Base-by-base conservation (phyloP, 805 yeast species). In the Kodamaea laetipori region DNA sequence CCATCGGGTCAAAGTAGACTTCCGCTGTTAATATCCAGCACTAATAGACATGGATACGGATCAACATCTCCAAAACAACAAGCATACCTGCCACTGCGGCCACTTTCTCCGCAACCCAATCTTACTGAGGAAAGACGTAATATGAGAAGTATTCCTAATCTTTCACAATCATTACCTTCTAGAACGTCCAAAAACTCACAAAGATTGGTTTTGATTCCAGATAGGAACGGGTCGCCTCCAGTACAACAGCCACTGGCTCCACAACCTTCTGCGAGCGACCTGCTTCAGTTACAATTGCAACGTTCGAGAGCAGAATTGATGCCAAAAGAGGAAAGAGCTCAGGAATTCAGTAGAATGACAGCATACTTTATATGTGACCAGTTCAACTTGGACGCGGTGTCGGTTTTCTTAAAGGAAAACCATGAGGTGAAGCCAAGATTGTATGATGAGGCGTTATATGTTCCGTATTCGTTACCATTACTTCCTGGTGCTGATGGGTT, bases 381-480 rank as follows among this genome's bases (percentile, higher is more conserved):
- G 24, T 83, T 89, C 56, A 76, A 86, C 54, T 64, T 94, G 41
- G 71, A 73, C 24, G 68, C 77, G 5, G 79, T 89, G 2, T 74
- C 84, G 1, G 72, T 74, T 35, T 92, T 88, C 53, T 66, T 94
- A 21, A 69, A 76, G 30, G 69, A 76, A 6, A 73, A 82, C 34
- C 99, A 92, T 63, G 83, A 84, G 54, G 95, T 90, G 1, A 78
- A 86, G 5, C 96, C 97, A 1, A 71, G 97, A 48, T 60, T 86
- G 23, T 92, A 92, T 55, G 97, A 92, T 63, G 97, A 92, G 54
- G 95, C 89, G n/a, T 66, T 94, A 17, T 92, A 90, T 57, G 92
- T 86, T 6, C 95, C 96, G 0, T 92, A 90, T 56, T 77, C 89
- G 21, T 69, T 92, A 30, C 99, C 98, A 0, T 69, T 90, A 19